phyloP scores from a whole-genome alignment of 1,139 yeast species.

The Yamadazyma songkhlaensis region DNA sequence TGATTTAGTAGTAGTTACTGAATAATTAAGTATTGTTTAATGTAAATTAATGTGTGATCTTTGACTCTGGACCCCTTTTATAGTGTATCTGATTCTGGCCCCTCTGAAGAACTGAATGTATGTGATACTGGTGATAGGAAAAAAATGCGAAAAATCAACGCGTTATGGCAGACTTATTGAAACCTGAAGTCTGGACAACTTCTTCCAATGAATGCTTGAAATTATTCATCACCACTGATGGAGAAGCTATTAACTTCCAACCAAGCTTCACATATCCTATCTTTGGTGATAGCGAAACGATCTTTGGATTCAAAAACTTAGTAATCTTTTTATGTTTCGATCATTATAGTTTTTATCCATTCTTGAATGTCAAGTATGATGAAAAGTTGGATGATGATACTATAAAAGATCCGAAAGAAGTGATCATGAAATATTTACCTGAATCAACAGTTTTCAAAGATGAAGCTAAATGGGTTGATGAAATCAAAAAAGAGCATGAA shows the following conservation, averaged over 20 bases:
- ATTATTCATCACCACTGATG: constrained; percentile 51
- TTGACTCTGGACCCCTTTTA: too few species aligned
- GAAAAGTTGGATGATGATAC: constrained; percentile 50
- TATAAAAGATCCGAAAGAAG: constrained; percentile 51
- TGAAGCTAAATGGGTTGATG: constrained; percentile 64
- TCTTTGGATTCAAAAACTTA: constrained; percentile 79
- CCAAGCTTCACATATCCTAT: constrained; percentile 90
- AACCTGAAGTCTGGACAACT: constrained; percentile 65
- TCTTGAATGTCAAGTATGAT: constrained; percentile 53
- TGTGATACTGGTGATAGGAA: too few species aligned
- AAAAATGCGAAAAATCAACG: constrained; percentile 2
- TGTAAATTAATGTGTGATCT: not conserved
- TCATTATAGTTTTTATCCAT: constrained; percentile 45
- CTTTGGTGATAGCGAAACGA: constrained; percentile 86
- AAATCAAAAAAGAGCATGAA: constrained; percentile 47
- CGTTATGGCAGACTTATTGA: constrained; percentile 15
- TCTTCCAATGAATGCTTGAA: constrained; percentile 65
- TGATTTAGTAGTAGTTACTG: constrained; percentile 81
- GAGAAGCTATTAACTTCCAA: constrained; percentile 53
- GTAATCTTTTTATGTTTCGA: constrained; percentile 47
- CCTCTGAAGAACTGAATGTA: too few species aligned
- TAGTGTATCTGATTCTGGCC: too few species aligned
- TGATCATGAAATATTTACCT: constrained; percentile 59
- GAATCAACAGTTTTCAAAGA: constrained; percentile 56
- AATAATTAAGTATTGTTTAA: constrained; percentile 16